Evolutionary conservation across 768 basidiomycete genomes (phyloP).

Genomic region (Russula griseocarnosa): DNA sequence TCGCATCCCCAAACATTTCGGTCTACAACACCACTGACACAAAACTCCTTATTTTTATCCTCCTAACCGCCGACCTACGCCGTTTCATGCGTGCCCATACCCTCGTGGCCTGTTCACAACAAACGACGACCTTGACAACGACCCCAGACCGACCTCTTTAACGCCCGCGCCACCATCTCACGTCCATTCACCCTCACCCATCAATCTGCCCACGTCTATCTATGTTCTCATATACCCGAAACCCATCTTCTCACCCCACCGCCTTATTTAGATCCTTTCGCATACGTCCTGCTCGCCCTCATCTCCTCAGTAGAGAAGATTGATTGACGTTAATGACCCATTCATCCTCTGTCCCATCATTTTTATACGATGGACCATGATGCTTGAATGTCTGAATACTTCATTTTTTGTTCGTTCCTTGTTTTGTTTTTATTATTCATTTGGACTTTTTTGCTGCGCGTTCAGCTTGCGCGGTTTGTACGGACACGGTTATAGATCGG

Average conservation of each 20-base stretch:
- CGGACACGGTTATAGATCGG: constrained; percentile 5
- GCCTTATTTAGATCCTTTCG: constrained; percentile 1
- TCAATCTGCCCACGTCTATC: constrained; percentile 7
- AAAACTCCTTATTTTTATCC: neutral
- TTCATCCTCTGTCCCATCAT: neutral
- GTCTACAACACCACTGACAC: constrained; percentile 20
- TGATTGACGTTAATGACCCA: constrained; percentile 17
- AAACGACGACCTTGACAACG: constrained; percentile 17
- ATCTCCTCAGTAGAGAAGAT: neutral
- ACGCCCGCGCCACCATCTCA: constrained; percentile 23
- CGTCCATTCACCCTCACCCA: neutral
- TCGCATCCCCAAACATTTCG: constrained; percentile 30
- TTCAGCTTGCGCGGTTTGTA: constrained; percentile 5
- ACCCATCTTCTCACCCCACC: constrained; percentile 4
- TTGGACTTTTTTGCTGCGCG: neutral
- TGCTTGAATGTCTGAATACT: neutral
- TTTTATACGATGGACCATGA: constrained; percentile 17
- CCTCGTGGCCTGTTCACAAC: neutral
- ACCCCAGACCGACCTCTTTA: neutral
- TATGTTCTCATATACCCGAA: constrained; percentile 18
- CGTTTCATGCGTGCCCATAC: neutral
- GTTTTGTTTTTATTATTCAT: constrained; percentile 9
- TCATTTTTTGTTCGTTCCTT: neutral
- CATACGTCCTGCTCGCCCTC: neutral
- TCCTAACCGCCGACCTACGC: neutral